Evolutionary conservation across 1,139 yeast genomes (phyloP), one percentile per base, ranked within the genome.

Genomic region (Suhomyces anneliseae): DNA sequence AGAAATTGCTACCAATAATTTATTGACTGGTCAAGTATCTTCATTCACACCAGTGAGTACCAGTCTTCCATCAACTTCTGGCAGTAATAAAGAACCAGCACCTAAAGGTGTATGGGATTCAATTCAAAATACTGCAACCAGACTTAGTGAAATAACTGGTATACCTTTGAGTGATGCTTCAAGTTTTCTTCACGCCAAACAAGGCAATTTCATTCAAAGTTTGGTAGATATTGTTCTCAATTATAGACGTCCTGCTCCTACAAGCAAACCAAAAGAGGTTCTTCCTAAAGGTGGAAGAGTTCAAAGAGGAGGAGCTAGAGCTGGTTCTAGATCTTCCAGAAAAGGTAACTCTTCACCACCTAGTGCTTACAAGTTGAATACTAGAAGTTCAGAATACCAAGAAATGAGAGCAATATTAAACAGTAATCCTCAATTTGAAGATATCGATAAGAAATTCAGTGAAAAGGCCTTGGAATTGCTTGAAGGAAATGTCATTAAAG

Each of bases 401-500:
- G 59, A 55, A 31, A 50, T 73, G 29, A 49, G 56, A 34, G 46
- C 44, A 6, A 47, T 73, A 7, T 59, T 62, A 38, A 57, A 61
- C 7, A 54, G 60, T 15, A 61, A 61, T 44, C 49, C 52, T 1
- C 50, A 46, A 29, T 49, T 61, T 14, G 38, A 31, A 32, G 52
- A 47, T 15, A 37, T 60, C 12, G 51, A 53, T 51, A 44, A 40
- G n/a, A 48, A 48, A 3, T 79, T 81, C 49, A 60, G 73, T 26
- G 55, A 60, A 12, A 60, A 63, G 36, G 72, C 77, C 2, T 49
- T 79, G 24, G 62, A 55, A 19, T 73, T 71, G 54, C 75, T 68
- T 50, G 53, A 65, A 27, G 82, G 80, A 1, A 70, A 79, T 48
- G 56, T 69, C 29, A 59, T 55, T 40, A 65, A 60, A 44, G 68